Evolutionary conservation across 495 filamentous ascomycete species (phyloP), one percentile per base, ranked within the genome.

Genomic region (Tuber melanosporum): DNA sequence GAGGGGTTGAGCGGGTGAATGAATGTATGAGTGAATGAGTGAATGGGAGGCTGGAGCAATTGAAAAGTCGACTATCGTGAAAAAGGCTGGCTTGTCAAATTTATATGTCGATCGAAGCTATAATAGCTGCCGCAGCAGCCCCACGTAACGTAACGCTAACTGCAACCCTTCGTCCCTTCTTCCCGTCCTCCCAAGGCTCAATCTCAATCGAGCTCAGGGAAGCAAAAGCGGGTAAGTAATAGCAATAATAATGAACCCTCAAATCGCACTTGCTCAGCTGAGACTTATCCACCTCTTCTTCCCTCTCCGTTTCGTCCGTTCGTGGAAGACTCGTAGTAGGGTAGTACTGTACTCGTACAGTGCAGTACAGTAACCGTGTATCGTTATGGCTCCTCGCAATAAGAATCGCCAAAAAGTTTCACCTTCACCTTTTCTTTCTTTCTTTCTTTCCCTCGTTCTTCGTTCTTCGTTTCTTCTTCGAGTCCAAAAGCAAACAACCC

Each of bases 41-140:
- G 20, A 52, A n/a, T 41, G 39, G 39, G 39, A 41, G 47, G 52
- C 52, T 14, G 10, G 52, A 26, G 52, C 52, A 62, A 62, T 62
- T 62, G n/a, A 14, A 62, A 62, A 62, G 52, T 22, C 52, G 19
- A 62, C 52, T 62, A 62, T 62, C 52, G 52, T 62, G n/a, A 62
- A 62, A 62, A 62, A 62, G 52, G 22, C 52, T 26, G 52, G 22
- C 52, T 26, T n/a, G 22, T 26, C 49, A n/a, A 62, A 22, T 8
- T 57, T 57, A 57, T 62, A 5, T 26, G 52, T 26, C 52, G 52
- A 26, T 62, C 52, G n/a, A 62, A 62, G 52, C 52, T 26, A 14
- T n/a, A 52, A 52, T 52, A 62, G 52, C 52, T 26, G 6, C 2
- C 22, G 20, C 3, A 3, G 52, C 19, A 26, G 22, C 52, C 22